Percentiles rank a stretch among this genome's conserved stretches.
phyloP scores from a whole-genome alignment of 78 protist genomes.

The Dictyostelium purpureum region DNA sequence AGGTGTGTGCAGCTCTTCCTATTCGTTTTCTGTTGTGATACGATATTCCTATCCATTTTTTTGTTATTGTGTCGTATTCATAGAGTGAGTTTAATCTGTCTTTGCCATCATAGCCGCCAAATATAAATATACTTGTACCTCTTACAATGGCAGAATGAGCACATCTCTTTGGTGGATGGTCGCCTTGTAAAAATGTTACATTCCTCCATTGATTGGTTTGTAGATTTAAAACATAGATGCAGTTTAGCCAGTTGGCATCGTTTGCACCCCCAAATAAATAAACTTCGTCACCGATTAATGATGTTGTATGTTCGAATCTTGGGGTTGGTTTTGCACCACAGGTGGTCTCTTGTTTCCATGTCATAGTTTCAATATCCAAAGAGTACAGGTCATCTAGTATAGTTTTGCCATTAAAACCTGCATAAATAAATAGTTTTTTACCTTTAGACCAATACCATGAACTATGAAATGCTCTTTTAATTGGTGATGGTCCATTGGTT shows the following conservation, averaged over 20 bases:
- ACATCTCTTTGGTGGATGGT: conserved; percentile 22
- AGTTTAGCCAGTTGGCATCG: neutral
- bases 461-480: conserved; percentile 27
- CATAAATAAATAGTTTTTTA: conserved; percentile 17
- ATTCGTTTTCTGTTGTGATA: neutral
- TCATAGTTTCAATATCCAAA: neutral
- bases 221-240: conserved; percentile 6
- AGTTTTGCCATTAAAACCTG: conserved; percentile 20
- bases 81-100: neutral
- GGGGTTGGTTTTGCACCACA: neutral
- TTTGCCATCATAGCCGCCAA: conserved; percentile 4
- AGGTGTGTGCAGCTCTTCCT: conserved; percentile 22
- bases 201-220: neutral
- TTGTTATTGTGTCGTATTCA: neutral
- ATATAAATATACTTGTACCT: neutral
- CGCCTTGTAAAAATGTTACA: neutral
- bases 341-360: neutral
- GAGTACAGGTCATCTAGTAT: conserved; percentile 16
- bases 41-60: neutral
- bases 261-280: conserved; percentile 41
- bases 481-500: conserved; percentile 18
- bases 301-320: conserved; percentile 10
- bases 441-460: neutral
- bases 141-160: neutral
- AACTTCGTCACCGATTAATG: neutral